Conservation (phyloP, 192 early-diverging fungal species). For the Physocladia obscura region DNA sequence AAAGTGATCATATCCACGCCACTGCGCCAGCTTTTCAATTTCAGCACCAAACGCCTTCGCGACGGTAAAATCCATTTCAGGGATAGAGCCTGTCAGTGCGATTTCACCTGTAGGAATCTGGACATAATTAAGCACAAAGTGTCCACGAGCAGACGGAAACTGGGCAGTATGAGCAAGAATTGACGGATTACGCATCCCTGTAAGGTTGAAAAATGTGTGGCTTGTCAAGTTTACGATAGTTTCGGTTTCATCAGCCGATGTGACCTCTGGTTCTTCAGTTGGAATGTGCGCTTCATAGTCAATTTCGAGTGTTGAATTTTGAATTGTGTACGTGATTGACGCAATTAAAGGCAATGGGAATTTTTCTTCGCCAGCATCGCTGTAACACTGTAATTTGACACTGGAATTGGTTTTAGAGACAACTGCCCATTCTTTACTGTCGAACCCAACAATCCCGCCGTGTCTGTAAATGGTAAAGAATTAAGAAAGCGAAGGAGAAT, state of each 20-base stretch:
- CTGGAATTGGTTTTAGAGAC: constrained; percentile 45
- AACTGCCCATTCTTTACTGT: constrained; percentile 65
- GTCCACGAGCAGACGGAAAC: constrained; percentile 47
- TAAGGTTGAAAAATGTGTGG: constrained; percentile 89
- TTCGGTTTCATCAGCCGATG: constrained; percentile 17
- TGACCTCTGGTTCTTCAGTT: constrained; percentile 32
- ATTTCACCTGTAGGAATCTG: constrained; percentile 75
- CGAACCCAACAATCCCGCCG: constrained; percentile 74
- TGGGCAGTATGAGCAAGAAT: constrained; percentile 53
- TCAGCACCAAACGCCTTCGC: constrained; percentile 57
- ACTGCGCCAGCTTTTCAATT: constrained; percentile 49
- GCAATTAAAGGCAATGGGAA: constrained; percentile 72
- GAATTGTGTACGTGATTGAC: constrained; percentile 57
- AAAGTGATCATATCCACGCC: constrained; percentile 81
- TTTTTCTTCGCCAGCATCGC: constrained; percentile 75
- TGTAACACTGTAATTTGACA: constrained; percentile 58
- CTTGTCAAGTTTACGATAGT: constrained; percentile 75
- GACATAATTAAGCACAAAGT: constrained; percentile 54
- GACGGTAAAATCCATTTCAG: constrained; percentile 57
- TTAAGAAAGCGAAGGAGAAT: no score
- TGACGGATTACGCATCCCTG: constrained; percentile 57
- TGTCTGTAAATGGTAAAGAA: constrained; percentile 64
- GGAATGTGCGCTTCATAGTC: constrained; percentile 53
- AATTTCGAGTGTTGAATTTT: constrained; percentile 20
- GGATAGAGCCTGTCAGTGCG: constrained; percentile 33